phyloP scores from a whole-genome alignment of 768 basidiomycete genomes.

The Trametes cubensis region DNA sequence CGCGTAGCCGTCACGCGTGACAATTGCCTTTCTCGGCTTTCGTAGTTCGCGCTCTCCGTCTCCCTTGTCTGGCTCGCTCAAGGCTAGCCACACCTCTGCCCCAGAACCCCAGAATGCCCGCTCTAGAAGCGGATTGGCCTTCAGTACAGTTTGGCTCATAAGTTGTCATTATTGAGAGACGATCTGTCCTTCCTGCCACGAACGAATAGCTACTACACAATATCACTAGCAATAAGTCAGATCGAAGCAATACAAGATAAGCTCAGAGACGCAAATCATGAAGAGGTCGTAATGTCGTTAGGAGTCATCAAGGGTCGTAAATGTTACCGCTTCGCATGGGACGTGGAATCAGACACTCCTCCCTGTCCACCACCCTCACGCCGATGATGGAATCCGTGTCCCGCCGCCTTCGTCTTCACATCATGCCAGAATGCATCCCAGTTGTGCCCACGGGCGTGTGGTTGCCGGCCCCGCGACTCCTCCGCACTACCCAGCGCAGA shows the following conservation, averaged over 20 bases:
- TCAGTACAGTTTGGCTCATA: too few relatives aligned
- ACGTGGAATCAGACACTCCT: background rate
- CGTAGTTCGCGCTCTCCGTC: too few relatives aligned
- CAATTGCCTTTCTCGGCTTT: background rate
- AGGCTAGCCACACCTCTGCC: too few relatives aligned
- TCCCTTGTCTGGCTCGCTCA: too few relatives aligned
- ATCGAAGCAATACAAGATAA: background rate
- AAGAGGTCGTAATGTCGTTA: conserved; percentile 14
- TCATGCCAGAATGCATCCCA: conserved; percentile 53
- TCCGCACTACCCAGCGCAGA: background rate
- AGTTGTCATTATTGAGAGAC: too few relatives aligned
- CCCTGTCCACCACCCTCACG: background rate
- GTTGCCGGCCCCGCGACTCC: background rate
- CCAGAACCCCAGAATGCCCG: too few relatives aligned
- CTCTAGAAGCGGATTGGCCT: too few relatives aligned
- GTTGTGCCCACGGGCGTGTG: conserved; percentile 24
- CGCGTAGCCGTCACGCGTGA: conserved; percentile 22
- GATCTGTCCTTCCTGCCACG: background rate
- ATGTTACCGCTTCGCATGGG: conserved; percentile 8
- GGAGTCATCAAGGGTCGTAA: conserved; percentile 11
- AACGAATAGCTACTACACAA: background rate
- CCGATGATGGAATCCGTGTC: conserved; percentile 23
- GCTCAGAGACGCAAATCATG: background rate
- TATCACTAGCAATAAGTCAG: conserved; percentile 22
- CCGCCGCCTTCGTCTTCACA: conserved; percentile 38